These are phyloP conservation scores for Rhizoclosmatium globosum DNA, from an alignment of 192 early-diverging fungal species.

Conservation along the genomic window DNA sequence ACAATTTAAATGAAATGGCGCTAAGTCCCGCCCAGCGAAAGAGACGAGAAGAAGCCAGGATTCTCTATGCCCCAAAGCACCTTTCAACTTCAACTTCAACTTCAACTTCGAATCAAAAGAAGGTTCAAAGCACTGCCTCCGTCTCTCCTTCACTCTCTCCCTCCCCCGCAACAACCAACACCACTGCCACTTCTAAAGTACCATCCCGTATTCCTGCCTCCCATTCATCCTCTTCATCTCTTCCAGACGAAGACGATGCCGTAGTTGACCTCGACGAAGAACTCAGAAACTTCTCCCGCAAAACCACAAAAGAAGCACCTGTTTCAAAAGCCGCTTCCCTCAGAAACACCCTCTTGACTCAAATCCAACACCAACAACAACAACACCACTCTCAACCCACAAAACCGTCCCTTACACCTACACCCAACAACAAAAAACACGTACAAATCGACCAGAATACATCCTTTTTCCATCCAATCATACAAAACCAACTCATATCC, in stretches of 20 bases:
- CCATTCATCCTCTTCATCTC: no score
- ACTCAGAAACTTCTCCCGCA: background rate
- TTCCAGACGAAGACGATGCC: background rate
- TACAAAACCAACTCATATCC: conserved; percentile 6
- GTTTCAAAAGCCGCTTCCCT: background rate
- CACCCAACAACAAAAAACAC: background rate
- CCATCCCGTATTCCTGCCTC: no score
- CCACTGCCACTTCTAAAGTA: background rate
- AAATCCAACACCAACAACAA: background rate
- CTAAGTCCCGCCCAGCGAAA: background rate
- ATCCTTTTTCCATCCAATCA: background rate
- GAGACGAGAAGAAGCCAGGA: background rate
- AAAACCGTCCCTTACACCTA: background rate
- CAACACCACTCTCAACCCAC: background rate
- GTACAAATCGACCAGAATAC: background rate
- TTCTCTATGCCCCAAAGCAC: background rate
- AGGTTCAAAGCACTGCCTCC: background rate
- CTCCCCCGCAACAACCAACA: background rate
- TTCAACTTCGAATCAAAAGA: background rate
- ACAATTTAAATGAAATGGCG: background rate
- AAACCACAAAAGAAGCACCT: background rate
- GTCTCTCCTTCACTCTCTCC: background rate
- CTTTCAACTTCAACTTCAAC: background rate
- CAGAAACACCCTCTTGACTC: background rate
- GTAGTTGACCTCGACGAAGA: conserved; percentile 3